Percentiles rank a stretch among this genome's conserved stretches.
phyloP scores from a whole-genome alignment of 2,329 filamentous ascomycete species.

The Amylocarpus encephaloides region DNA sequence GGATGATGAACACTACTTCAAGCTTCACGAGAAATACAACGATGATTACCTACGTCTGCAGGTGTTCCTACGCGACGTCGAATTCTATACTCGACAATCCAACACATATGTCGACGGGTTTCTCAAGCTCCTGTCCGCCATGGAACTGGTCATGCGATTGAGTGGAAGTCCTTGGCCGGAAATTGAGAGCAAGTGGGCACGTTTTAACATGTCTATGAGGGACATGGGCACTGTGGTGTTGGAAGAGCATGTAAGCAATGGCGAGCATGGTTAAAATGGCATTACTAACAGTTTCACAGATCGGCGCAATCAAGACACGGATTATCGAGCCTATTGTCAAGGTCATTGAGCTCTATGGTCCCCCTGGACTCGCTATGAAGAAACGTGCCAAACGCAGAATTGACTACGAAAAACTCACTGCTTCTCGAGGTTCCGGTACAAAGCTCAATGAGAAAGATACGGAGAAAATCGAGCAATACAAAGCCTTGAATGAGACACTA shows the following conservation, averaged over 20 bases:
- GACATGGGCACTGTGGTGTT: conserved; percentile 79
- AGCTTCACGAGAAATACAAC: conserved; percentile 77
- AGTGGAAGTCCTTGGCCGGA: conserved; percentile 72
- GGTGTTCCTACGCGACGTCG: conserved; percentile 80
- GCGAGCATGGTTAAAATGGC: not conserved
- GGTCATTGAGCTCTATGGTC: conserved; percentile 72
- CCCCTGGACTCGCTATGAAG: conserved; percentile 83
- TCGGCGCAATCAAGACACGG: conserved; percentile 65
- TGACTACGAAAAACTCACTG: conserved; percentile 78
- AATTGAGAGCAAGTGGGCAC: conserved; percentile 89
- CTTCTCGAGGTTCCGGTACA: conserved; percentile 72
- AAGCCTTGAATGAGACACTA: conserved; percentile 76
- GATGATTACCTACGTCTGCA: conserved; percentile 90
- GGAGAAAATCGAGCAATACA: conserved; percentile 82
- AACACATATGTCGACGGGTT: conserved; percentile 76
- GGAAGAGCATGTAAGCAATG: conserved; percentile 66
- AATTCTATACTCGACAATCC: conserved; percentile 80
- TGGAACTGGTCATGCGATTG: conserved; percentile 78
- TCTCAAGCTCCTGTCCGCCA: conserved; percentile 70
- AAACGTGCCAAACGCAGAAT: conserved; percentile 90
- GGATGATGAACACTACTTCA: conserved; percentile 76
- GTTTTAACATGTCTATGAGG: conserved; percentile 79
- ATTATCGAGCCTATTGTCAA: conserved; percentile 80
- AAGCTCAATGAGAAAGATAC: conserved; percentile 80
- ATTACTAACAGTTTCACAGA: conserved; percentile 32